These are phyloP conservation scores for Leptomonas pyrrhocoris DNA, from an alignment of 208 protist species.

Conservation along the genomic window DNA sequence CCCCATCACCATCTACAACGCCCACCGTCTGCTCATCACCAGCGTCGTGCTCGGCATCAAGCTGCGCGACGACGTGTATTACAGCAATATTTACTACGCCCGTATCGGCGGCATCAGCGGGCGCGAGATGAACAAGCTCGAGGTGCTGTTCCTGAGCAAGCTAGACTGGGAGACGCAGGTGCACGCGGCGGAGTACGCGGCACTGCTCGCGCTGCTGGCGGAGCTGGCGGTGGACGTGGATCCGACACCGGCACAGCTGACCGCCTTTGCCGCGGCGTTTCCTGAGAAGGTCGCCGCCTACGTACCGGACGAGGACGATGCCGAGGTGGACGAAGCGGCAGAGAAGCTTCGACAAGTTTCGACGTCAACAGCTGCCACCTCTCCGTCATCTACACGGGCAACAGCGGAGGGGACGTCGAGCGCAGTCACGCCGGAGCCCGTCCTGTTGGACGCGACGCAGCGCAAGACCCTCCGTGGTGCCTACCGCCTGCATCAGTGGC, in stretches of 20 bases:
- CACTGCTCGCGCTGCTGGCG: conserved; percentile 45
- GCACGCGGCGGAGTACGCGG: conserved; percentile 55
- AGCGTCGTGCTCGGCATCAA: conserved; percentile 91
- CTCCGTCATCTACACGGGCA: background rate
- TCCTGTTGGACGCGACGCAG: background rate
- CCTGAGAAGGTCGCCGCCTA: conserved; percentile 34
- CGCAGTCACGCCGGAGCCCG: background rate
- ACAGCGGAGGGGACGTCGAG: background rate
- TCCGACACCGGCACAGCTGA: conserved; percentile 27
- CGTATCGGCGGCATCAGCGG: conserved; percentile 88
- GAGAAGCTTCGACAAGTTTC: conserved; percentile 19
- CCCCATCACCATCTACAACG: conserved; percentile 89
- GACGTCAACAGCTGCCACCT: background rate
- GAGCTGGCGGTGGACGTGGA: conserved; percentile 28
- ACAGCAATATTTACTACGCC: conserved; percentile 93
- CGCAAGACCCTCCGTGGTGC: conserved; percentile 32
- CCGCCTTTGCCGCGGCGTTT: conserved; percentile 33
- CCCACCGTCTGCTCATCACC: conserved; percentile 93
- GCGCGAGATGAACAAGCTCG: conserved; percentile 91
- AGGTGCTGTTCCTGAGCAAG: conserved; percentile 83
- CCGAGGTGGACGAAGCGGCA: conserved; percentile 11
- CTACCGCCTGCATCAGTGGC: conserved; percentile 47
- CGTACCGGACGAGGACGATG: conserved; percentile 37
- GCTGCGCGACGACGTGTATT: conserved; percentile 94
- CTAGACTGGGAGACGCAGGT: conserved; percentile 86